These are phyloP conservation scores for Trichoderma guizhouense DNA, from an alignment of 2,329 filamentous ascomycete species.

Conservation along the genomic window DNA sequence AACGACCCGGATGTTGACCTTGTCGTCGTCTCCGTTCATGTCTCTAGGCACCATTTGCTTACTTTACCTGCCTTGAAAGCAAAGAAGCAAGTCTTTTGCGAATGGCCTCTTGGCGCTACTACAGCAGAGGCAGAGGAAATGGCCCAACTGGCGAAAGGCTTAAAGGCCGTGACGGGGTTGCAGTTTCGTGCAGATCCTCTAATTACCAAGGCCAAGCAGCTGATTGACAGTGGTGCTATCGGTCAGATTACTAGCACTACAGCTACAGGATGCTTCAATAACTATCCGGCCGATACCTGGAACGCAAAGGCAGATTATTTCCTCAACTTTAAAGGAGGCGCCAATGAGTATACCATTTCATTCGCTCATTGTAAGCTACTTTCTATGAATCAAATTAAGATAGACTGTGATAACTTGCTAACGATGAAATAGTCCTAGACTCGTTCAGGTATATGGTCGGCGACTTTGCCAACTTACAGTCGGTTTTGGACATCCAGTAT, in stretches of 20 bases:
- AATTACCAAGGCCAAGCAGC: slow-evolving; percentile 21
- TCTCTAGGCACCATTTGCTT: slow-evolving; percentile 43
- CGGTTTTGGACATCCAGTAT: slow-evolving; percentile 27
- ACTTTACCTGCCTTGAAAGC: slow-evolving; percentile 36
- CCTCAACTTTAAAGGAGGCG: slow-evolving; percentile 24
- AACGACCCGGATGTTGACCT: slow-evolving; percentile 47
- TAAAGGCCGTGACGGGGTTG: slow-evolving; percentile 38
- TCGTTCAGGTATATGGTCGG: background rate
- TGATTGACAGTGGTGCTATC: slow-evolving; percentile 13
- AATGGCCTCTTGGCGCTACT: slow-evolving; percentile 52
- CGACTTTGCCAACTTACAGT: slow-evolving; percentile 5
- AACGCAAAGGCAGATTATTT: slow-evolving; percentile 24
- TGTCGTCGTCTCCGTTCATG: slow-evolving; percentile 48
- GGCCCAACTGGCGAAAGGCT: slow-evolving; percentile 29
- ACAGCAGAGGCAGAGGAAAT: slow-evolving; percentile 38
- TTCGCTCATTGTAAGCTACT: slow-evolving; percentile 17
- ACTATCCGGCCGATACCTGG: slow-evolving; percentile 19
- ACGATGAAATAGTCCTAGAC: slow-evolving; percentile 21
- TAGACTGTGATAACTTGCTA: background rate
- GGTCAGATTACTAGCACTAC: slow-evolving; percentile 7
- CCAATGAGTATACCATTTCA: slow-evolving; percentile 25
- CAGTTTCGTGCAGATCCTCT: slow-evolving; percentile 45
- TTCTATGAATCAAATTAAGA: too few relatives aligned
- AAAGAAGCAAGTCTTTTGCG: slow-evolving; percentile 49
- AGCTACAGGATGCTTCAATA: background rate